phyloP scores from a whole-genome alignment of 1,284 basidiomycete genomes.

The Fistulina hepatica region DNA sequence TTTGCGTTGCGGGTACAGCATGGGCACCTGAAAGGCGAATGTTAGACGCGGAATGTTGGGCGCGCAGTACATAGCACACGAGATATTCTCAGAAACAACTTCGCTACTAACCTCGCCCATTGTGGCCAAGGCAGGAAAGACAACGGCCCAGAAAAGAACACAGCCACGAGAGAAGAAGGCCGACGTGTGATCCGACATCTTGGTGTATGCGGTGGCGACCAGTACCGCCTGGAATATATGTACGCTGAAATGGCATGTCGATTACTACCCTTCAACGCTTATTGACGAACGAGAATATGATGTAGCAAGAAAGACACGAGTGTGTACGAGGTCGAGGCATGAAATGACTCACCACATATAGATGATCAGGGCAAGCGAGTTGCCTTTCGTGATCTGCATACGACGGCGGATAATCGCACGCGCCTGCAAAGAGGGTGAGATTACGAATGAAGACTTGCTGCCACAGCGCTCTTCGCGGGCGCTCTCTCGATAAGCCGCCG shows the following conservation, averaged over 20 bases:
- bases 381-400: slow-evolving; percentile 58
- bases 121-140: slow-evolving; percentile 44
- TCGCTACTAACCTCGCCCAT: slow-evolving; percentile 73
- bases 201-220: slow-evolving; percentile 68
- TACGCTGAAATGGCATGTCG: too few relatives aligned
- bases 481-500: slow-evolving; percentile 36
- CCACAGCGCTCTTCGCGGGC: slow-evolving; percentile 38
- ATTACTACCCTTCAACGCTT: too few relatives aligned
- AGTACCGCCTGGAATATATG: slow-evolving; percentile 63
- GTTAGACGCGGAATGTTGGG: too few relatives aligned
- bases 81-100: too few relatives aligned
- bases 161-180: slow-evolving; percentile 78
- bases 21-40: slow-evolving; percentile 75
- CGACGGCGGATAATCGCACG: slow-evolving; percentile 55
- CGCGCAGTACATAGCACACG: too few relatives aligned
- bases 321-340: slow-evolving; percentile 13
- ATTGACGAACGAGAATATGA: too few relatives aligned
- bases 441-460: slow-evolving; percentile 33
- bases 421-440: slow-evolving; percentile 48
- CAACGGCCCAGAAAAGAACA: slow-evolving; percentile 53
- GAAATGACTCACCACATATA: slow-evolving; percentile 23
- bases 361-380: slow-evolving; percentile 30
- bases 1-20: slow-evolving; percentile 60
- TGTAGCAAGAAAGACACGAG: slow-evolving; percentile 17
- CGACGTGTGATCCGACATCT: slow-evolving; percentile 47